These are phyloP conservation scores for Penicillium nordicum DNA, from an alignment of 2,329 filamentous ascomycete species.

Conservation along the genomic window DNA sequence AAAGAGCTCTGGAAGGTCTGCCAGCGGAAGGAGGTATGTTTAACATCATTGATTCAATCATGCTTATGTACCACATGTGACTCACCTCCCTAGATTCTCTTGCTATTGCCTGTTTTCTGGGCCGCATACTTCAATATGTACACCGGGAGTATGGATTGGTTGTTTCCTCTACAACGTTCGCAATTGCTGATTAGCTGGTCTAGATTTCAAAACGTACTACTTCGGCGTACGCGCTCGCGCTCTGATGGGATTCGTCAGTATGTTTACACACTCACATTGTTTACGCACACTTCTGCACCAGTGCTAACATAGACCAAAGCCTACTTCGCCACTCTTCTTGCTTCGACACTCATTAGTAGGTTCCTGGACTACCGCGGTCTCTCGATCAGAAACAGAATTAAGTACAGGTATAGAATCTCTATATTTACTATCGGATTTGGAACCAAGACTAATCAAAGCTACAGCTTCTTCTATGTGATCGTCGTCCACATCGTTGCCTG, in stretches of 20 bases:
- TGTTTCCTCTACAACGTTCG: background rate
- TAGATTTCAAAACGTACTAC: constrained; percentile 52
- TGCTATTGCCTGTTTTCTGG: constrained; percentile 46
- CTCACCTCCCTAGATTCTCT: constrained; percentile 32
- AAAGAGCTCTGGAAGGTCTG: constrained; percentile 34
- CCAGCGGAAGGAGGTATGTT: constrained; percentile 19
- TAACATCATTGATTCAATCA: background rate
- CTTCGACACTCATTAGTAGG: constrained; percentile 45
- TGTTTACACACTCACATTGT: background rate
- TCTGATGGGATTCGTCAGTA: constrained; percentile 46
- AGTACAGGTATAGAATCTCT: constrained; percentile 22
- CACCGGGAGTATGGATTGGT: constrained; percentile 28
- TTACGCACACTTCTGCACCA: background rate
- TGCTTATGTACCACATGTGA: background rate
- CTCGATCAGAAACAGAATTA: constrained; percentile 43
- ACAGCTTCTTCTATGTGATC: constrained; percentile 48
- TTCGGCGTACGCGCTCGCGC: constrained; percentile 48
- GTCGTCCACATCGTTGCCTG: constrained; percentile 48
- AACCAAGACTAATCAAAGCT: background rate
- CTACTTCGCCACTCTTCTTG: constrained; percentile 43
- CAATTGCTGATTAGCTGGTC: constrained; percentile 1
- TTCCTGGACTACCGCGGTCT: constrained; percentile 45
- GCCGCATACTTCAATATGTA: constrained; percentile 48
- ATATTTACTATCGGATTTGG: rapidly evolving
- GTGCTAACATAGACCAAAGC: constrained; percentile 13